Conservation (phyloP, 331 rosid species). For the Cydonia oblonga region DNA sequence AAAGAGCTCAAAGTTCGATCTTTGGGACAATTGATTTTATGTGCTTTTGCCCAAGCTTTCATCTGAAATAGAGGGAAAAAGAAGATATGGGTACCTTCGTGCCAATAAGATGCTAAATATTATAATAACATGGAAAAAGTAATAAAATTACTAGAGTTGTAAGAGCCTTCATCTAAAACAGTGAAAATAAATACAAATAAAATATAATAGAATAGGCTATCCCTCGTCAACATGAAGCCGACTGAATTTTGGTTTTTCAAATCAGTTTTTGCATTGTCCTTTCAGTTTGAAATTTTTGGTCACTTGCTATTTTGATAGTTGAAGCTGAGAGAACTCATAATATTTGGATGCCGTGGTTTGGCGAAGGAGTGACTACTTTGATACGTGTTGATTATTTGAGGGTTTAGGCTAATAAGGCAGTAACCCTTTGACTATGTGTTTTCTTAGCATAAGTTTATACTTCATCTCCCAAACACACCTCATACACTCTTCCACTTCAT, state of each 20-base stretch:
- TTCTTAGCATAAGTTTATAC: neutral
- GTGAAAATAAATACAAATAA: neutral
- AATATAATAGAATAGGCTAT: neutral
- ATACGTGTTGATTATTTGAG: neutral
- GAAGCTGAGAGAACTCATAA: neutral
- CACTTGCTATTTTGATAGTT: neutral
- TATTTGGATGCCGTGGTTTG: neutral
- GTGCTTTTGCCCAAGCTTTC: constrained; percentile 8
- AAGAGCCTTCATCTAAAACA: neutral
- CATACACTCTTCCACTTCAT: too few relatives aligned
- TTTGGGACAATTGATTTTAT: constrained; percentile 4
- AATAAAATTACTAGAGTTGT: neutral
- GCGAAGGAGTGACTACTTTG: neutral
- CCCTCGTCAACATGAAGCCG: neutral
- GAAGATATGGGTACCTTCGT: neutral
- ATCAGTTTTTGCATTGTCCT: neutral
- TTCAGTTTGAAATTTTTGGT: neutral
- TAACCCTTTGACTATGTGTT: neutral
- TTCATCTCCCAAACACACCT: too few relatives aligned
- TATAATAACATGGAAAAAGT: neutral
- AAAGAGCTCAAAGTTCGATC: constrained; percentile 6
- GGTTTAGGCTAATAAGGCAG: neutral
- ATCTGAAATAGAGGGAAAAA: neutral
- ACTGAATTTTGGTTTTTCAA: neutral
- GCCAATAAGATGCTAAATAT: neutral